Conservation (phyloP, 2,329 filamentous ascomycete genomes). For the Calonectria hongkongensis region DNA sequence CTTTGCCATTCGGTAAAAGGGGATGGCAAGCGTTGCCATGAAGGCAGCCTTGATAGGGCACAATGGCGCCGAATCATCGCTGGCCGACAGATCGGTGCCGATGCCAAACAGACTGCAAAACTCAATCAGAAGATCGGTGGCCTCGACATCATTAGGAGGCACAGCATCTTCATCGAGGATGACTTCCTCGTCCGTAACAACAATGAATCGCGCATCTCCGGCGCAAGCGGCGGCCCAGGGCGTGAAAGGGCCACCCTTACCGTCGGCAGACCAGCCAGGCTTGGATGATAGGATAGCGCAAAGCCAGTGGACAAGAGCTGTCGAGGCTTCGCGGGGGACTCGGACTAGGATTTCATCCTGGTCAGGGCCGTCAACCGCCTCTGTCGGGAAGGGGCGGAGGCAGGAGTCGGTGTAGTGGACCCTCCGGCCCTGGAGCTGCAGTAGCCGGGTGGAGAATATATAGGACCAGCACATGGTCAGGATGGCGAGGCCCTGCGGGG, state of each 20-base stretch:
- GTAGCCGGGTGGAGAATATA: constrained; percentile 54
- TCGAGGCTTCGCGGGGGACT: constrained; percentile 47
- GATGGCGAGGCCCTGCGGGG: constrained; percentile 53
- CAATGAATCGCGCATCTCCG: constrained; percentile 45
- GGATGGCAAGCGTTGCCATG: constrained; percentile 52
- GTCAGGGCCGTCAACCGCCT: constrained; percentile 43
- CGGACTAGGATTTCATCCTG: constrained; percentile 47
- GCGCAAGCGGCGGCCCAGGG: constrained; percentile 50
- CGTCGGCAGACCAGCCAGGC: constrained; percentile 49
- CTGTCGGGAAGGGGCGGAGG: constrained; percentile 49
- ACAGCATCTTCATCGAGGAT: constrained; percentile 39
- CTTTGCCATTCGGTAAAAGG: constrained; percentile 55
- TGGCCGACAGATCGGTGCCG: constrained; percentile 43
- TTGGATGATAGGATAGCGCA: constrained; percentile 52
- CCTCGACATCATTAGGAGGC: constrained; percentile 47
- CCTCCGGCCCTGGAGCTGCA: constrained; percentile 52
- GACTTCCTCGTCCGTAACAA: constrained; percentile 49
- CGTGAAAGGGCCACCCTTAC: constrained; percentile 43
- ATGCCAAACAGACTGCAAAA: constrained; percentile 54
- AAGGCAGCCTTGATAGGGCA: constrained; percentile 54
- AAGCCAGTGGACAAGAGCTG: constrained; percentile 53
- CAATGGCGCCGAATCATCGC: constrained; percentile 36
- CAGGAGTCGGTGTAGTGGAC: constrained; percentile 51
- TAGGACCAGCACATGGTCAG: constrained; percentile 56
- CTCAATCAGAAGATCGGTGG: constrained; percentile 52